Evolutionary conservation across 1,284 basidiomycete genomes (phyloP).

Genomic region (Boletellus deceptivus): DNA sequence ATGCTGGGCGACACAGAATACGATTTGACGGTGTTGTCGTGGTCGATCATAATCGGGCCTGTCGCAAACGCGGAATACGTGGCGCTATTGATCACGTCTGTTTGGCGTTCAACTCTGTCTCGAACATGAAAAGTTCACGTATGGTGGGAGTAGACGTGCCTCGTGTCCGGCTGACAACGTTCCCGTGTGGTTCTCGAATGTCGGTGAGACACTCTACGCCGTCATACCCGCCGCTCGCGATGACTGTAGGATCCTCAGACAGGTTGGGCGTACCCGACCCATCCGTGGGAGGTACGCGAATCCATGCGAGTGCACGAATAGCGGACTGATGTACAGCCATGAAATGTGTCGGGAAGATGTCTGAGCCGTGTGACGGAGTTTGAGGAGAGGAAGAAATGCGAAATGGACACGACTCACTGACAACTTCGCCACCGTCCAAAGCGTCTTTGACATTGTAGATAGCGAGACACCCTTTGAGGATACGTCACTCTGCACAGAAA

Average conservation of each 20-base stretch:
- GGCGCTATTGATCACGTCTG: conserved; percentile 70
- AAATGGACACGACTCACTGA: conserved; percentile 24
- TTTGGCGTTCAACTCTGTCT: background rate
- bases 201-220: conserved; percentile 74
- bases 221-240: conserved; percentile 76
- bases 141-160: conserved; percentile 37
- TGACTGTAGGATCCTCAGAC: conserved; percentile 63
- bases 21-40: conserved; percentile 73
- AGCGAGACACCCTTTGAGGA: conserved; percentile 62
- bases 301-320: conserved; percentile 70
- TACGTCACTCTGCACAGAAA: background rate
- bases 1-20: conserved; percentile 69
- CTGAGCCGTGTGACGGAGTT: conserved; percentile 14
- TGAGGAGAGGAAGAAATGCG: no score
- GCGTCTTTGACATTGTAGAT: conserved; percentile 69
- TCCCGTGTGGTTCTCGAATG: conserved; percentile 61
- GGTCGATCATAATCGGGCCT: conserved; percentile 71
- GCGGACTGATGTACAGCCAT: conserved; percentile 75
- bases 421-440: conserved; percentile 33
- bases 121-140: background rate
- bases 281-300: conserved; percentile 59
- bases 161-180: conserved; percentile 73
- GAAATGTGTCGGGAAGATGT: conserved; percentile 68
- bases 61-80: conserved; percentile 63
- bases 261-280: conserved; percentile 44